Base-by-base conservation (phyloP, 2,329 filamentous ascomycete genomes). In the Colletotrichum neosansevieriae region DNA sequence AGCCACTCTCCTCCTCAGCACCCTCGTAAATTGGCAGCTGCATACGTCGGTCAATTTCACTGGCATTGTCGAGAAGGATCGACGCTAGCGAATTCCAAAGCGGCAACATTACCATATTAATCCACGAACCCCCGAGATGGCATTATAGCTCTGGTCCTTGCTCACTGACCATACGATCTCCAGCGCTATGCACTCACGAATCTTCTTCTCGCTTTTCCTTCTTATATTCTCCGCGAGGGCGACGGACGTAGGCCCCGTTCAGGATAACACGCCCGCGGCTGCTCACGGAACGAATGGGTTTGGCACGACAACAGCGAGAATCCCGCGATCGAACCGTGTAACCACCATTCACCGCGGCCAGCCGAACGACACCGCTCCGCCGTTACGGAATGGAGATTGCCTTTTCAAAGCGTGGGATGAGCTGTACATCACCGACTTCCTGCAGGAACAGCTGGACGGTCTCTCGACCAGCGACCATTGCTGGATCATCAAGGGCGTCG, bases 401-500 rank as follows among this genome's bases (percentile, higher is more conserved):
- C 13, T 19, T 0, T 56, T 68, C 5, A 53, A 7, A 12, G 45
- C 53, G 2, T 68, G 61, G 54, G 61, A 68, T 32, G 65, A 68
- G 12, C n/a, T 59, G 0, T 68, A 68, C 40, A 68, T 68, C 34
- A 56, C 61, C 38, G 61, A 68, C 11, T 68, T 68, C 1, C 65
- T 68, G 1, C 65, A 65, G 36, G 65, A 68, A 42, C 54, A 68
- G 9, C 50, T 68, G 6, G 21, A 54, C 4, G 40, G 42, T 2
- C 34, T 65, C 3, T 65, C 65, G 5, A 68, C 54, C 1, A 42
- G 21, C 17, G 61, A 68, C 19, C 65, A 68, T 29, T 68, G 65
- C 49, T 68, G 61, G 65, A 68, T 68, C 17, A 56, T 65, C 34
- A 68, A 59, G 15, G 60, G 65, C 29, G 65, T 68, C 19, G 11